A percentile compares a stretch with the other conserved stretches of the same genome.
Conservation (phyloP, 1,284 basidiomycete genomes). For the Melampsora larici-populina region DNA sequence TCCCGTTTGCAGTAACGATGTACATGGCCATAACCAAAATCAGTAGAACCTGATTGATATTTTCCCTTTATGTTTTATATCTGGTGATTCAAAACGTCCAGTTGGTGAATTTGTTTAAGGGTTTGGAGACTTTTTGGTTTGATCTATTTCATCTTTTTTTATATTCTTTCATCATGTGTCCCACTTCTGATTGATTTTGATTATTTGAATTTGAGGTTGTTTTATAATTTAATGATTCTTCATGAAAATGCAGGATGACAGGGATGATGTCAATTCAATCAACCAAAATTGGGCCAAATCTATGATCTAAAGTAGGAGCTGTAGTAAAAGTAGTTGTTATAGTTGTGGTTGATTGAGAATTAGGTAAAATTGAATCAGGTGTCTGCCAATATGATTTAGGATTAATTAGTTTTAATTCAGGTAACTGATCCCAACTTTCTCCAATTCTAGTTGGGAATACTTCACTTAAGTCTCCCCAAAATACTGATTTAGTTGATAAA, state of each 20-base stretch:
- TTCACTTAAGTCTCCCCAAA: constrained; percentile 39
- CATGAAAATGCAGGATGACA: constrained; percentile 28
- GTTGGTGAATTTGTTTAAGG: constrained; percentile 16
- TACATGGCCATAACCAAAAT: constrained; percentile 37
- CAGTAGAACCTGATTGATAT: constrained; percentile 40
- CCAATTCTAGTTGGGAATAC: constrained; percentile 27
- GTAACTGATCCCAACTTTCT: constrained; percentile 37
- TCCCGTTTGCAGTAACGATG: constrained; percentile 67
- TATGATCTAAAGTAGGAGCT: constrained; percentile 39
- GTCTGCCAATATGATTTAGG: constrained; percentile 34
- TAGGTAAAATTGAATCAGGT: constrained; percentile 27
- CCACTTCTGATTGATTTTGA: background rate
- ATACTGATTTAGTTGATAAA: constrained; percentile 11
- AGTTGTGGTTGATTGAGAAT: background rate
- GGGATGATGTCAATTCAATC: constrained; percentile 41
- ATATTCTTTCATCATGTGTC: background rate
- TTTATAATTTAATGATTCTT: background rate
- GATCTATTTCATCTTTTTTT: constrained; percentile 47
- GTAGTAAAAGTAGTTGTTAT: constrained; percentile 22
- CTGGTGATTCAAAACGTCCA: constrained; percentile 7
- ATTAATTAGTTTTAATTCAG: constrained; percentile 11
- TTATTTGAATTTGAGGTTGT: background rate
- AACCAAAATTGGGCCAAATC: constrained; percentile 34
- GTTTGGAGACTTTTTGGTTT: background rate
- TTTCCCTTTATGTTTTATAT: constrained; percentile 18